Base-by-base conservation (phyloP, 1,284 basidiomycete genomes). In the Leccinum cinnamomeum region DNA sequence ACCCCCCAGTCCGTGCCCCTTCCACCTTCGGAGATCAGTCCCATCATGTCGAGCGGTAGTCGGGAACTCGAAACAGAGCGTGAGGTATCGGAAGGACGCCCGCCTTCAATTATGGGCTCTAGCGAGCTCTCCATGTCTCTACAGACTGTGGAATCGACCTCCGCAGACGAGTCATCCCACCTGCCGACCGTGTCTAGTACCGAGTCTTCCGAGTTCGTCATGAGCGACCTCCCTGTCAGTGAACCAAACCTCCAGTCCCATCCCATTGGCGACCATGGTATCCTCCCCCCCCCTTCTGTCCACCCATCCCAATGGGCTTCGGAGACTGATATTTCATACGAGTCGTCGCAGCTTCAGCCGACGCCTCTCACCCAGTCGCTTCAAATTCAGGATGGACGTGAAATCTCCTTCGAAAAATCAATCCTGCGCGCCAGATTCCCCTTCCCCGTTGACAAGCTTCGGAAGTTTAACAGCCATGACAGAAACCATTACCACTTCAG, bases 261-360 rank as follows among this genome's bases (percentile, higher is more conserved):
- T n/a, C 3, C 68, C 72, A 25, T 63, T 72, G 60, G 68, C 65
- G 16, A 73, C 63, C 33, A 68, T 69, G 6, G 69, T 66, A 25
- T 62, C 73, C 2, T 78, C 76, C 25, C 76, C 78, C 78, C 23
- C 23, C 23, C 23, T 62, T 25, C 25, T 25, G 25, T 25, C 25
- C 25, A 25, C 25, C 30, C 30, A 78, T 41, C 39, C 39, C 39
- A 41, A n/a, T 89, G 87, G 87, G 83, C 81, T 8, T 75, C 80
- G 3, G 84, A 86, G 67, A 85, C 84, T 0, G 84, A 90, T 63
- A 67, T 78, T 8, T 88, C 89, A 0, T 92, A 88, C 65, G 89
- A 91, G 39, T 89, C 89, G 0, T 87, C 87, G 0, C 75, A 88
- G 16, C 76, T 92, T 23, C 78, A 78, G 10, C 86, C 89, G 0